Base-by-base conservation (phyloP, 129 eudicot species). In the Flaveria bidentis region DNA sequence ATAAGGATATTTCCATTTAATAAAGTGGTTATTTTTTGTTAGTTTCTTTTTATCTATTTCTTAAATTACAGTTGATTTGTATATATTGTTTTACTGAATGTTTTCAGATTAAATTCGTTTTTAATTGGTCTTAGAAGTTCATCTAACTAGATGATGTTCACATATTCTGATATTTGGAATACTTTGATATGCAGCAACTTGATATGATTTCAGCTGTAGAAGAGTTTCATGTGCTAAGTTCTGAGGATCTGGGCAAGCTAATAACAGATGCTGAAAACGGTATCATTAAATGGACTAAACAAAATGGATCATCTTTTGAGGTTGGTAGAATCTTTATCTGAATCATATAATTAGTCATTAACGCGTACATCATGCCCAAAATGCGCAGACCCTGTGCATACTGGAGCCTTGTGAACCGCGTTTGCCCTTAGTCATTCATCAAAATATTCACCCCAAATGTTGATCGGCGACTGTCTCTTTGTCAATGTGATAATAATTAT, bases 151-250 rank as follows among this genome's bases (percentile, higher is more conserved):
- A 13, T 23, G 20, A 41, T 42, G 78, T 39, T 61, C 61, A 22
- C 80, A 51, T 52, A 39, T 52, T 67, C 61, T 67, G 57, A 44
- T 80, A 45, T 57, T 36, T 36, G 41, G 41, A 36, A 36, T 5
- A 36, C 61, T 76, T 80, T 56, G 41, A 17, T 44, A n/a, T 67
- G 79, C 76, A 92, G 98, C 88, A 50, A 49, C 72, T 80, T 67
- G 92, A 88, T 80, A 75, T 90, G 52, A 70, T 81, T 76, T 86
- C 85, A 74, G 87, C 87, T 26, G 98, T 90, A 30, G 76, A 84
- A 56, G 86, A 80, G 78, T 80, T 88, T 62, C 94, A 88, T 46
- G 83, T 53, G 16, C 82, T 84, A 69, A 86, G 79, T 71, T 77
- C 90, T 42, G 78, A 71, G 58, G 88, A 90, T 70, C 94, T 92